Conservation (phyloP, 1,284 basidiomycete genomes). For the Gymnopus androsaceus region DNA sequence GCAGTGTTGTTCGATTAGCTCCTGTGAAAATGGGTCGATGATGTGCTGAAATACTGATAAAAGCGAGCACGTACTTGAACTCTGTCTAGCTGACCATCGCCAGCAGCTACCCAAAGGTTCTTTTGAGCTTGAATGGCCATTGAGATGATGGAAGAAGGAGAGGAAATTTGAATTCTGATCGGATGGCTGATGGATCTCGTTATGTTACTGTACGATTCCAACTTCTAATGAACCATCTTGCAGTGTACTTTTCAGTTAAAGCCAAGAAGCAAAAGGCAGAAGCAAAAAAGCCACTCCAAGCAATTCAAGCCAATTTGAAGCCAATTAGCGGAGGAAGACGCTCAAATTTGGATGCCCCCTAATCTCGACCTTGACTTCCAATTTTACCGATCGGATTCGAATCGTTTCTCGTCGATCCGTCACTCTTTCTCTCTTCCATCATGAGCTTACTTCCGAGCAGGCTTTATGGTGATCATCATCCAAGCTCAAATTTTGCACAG, state of each 20-base stretch:
- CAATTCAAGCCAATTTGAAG: background rate
- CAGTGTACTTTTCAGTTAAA: too few relatives aligned
- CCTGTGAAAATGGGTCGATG: constrained; percentile 34
- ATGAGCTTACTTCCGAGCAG: constrained; percentile 12
- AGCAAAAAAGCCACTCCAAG: background rate
- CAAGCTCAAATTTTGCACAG: background rate
- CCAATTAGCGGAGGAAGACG: too few relatives aligned
- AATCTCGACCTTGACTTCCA: background rate
- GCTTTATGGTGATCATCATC: background rate
- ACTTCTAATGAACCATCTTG: too few relatives aligned
- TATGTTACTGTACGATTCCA: too few relatives aligned
- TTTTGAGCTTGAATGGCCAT: constrained; percentile 37
- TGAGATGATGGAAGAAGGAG: background rate
- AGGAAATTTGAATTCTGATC: background rate
- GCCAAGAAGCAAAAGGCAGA: background rate
- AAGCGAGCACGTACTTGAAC: constrained; percentile 41
- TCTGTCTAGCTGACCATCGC: constrained; percentile 73
- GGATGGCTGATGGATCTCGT: background rate
- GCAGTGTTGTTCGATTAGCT: constrained; percentile 59
- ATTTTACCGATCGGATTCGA: background rate
- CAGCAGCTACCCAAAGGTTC: constrained; percentile 92
- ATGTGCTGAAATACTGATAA: too few relatives aligned
- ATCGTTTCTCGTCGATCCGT: background rate
- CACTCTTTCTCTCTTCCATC: background rate
- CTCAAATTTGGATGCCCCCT: constrained; percentile 10